A percentile compares a stretch with the other conserved stretches of the same genome.
phyloP scores from a whole-genome alignment of 1,284 basidiomycete species.

The Pascua sp. region DNA sequence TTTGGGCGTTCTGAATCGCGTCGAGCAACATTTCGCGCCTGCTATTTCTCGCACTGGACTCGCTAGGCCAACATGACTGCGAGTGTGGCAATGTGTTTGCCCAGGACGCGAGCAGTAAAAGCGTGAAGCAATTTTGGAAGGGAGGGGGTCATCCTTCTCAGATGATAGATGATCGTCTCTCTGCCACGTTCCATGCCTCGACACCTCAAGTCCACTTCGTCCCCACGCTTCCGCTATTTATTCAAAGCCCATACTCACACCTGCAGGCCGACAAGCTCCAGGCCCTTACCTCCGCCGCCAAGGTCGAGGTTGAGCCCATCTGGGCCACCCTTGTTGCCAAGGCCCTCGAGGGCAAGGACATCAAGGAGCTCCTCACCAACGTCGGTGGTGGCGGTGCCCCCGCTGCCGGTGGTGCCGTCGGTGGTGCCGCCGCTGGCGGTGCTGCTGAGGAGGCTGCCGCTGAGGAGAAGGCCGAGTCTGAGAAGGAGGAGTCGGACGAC shows the following conservation, averaged over 20 bases:
- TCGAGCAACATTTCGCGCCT: too few species aligned
- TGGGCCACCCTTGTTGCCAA: conserved; percentile 96
- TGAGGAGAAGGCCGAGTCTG: conserved; percentile 82
- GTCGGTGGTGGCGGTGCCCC: conserved; percentile 80
- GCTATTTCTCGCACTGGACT: too few species aligned
- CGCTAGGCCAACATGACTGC: too few species aligned
- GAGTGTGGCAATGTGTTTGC: too few species aligned
- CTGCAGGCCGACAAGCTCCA: conserved; percentile 83
- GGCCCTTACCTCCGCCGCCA: conserved; percentile 75
- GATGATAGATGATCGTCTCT: background rate
- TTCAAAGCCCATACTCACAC: background rate
- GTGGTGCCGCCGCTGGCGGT: conserved; percentile 58
- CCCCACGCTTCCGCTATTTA: too few species aligned
- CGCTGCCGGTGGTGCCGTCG: conserved; percentile 60
- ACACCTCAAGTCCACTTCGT: too few species aligned
- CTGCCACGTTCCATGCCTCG: too few species aligned
- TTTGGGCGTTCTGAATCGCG: too few species aligned
- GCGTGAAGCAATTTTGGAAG: background rate
- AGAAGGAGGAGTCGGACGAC: conserved; percentile 70
- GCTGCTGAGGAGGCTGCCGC: conserved; percentile 62
- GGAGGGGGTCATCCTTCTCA: background rate
- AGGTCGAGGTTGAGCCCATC: conserved; percentile 88
- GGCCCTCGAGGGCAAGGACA: conserved; percentile 95
- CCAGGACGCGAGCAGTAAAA: background rate
- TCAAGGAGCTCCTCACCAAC: conserved; percentile 91